These are phyloP conservation scores for Fragilaria crotonensis DNA, from an alignment of 108 stramenopile species.

Conservation along the genomic window DNA sequence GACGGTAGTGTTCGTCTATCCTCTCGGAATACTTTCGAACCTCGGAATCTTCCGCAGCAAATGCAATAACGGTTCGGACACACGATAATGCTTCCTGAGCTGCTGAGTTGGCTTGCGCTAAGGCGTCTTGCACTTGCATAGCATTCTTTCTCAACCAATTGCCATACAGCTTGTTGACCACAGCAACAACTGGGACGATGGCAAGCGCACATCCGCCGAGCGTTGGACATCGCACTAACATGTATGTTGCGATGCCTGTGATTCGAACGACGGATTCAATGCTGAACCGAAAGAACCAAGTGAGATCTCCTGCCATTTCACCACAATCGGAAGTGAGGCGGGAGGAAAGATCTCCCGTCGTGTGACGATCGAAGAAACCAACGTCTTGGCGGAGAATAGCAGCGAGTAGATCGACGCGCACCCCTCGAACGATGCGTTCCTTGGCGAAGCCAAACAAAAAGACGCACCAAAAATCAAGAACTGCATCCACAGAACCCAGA, in stretches of 20 bases:
- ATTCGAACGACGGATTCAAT: slow-evolving; percentile 84
- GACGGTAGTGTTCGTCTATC: slow-evolving; percentile 67
- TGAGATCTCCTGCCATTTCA: slow-evolving; percentile 84
- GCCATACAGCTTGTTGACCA: slow-evolving; percentile 80
- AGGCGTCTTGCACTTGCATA: slow-evolving; percentile 64
- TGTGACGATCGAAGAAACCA: slow-evolving; percentile 67
- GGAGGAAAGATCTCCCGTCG: slow-evolving; percentile 70
- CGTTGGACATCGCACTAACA: slow-evolving; percentile 65
- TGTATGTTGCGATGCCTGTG: slow-evolving; percentile 69
- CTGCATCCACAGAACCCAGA: slow-evolving; percentile 68
- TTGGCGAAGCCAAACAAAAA: slow-evolving; percentile 86
- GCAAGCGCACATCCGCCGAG: slow-evolving; percentile 65
- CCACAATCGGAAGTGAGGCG: slow-evolving; percentile 83
- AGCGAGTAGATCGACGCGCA: slow-evolving; percentile 66
- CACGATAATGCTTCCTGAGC: slow-evolving; percentile 79
- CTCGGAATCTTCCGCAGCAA: slow-evolving; percentile 69
- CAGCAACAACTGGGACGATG: slow-evolving; percentile 74
- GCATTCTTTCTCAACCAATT: slow-evolving; percentile 76
- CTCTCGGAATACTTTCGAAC: slow-evolving; percentile 50
- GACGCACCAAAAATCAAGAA: slow-evolving; percentile 86
- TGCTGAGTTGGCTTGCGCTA: slow-evolving; percentile 72
- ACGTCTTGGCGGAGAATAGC: slow-evolving; percentile 71
- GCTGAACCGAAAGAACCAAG: slow-evolving; percentile 88
- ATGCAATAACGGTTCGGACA: slow-evolving; percentile 80
- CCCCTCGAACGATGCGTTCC: slow-evolving; percentile 68